A percentile compares a stretch with the other conserved stretches of the same genome.
These are phyloP conservation scores for Pichia sp. DNA, from an alignment of 1,139 yeast species.

Conservation along the genomic window DNA sequence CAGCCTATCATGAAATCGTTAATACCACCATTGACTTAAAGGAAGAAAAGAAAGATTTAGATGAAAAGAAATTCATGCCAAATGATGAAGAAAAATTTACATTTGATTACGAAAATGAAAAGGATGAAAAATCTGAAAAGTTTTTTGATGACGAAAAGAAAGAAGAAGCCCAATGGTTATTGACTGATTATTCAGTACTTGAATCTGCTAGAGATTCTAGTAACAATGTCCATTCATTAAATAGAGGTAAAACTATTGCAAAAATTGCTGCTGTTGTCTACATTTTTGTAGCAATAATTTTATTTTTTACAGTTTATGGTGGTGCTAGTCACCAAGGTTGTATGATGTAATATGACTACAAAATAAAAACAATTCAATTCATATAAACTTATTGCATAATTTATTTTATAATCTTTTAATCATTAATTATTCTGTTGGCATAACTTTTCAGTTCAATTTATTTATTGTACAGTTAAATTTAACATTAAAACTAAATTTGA, in stretches of 20 bases:
- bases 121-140: background rate
- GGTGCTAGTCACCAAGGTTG: background rate
- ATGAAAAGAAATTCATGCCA: background rate
- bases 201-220: background rate
- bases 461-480: too few species aligned
- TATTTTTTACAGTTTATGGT: background rate
- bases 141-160: background rate
- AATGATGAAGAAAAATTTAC: background rate
- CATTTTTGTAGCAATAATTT: background rate
- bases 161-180: background rate
- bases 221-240: background rate
- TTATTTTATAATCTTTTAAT: too few species aligned
- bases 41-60: background rate
- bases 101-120: slow-evolving; percentile 1
- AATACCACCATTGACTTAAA: background rate
- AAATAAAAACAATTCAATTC: background rate
- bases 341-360: background rate
- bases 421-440: too few species aligned
- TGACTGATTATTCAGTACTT: background rate
- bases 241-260: background rate
- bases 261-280: background rate
- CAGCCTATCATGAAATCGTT: slow-evolving; percentile 1
- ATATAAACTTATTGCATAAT: background rate
- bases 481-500: too few species aligned
- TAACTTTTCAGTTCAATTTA: too few species aligned